phyloP scores from a whole-genome alignment of 1,284 basidiomycete species.

The Marasmius sp. region DNA sequence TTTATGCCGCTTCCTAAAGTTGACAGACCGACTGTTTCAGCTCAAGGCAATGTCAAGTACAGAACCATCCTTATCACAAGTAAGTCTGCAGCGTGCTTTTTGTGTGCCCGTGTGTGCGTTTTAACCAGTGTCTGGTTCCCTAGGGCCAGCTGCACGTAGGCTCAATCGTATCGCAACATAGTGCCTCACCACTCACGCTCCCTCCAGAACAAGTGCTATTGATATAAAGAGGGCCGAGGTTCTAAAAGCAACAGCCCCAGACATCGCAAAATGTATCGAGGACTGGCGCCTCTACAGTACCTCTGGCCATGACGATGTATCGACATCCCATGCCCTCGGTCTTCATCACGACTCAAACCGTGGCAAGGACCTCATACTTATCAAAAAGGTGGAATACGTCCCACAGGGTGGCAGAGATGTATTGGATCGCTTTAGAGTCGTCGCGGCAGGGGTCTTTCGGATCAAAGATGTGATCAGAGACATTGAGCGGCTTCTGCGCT shows the following conservation, averaged over 20 bases:
- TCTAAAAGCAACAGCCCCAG: background rate
- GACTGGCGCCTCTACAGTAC: background rate
- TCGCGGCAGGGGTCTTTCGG: background rate
- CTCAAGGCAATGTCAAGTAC: slow-evolving; percentile 11
- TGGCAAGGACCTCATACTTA: background rate
- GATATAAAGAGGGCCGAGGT: background rate
- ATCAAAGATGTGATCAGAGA: background rate
- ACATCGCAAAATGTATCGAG: background rate
- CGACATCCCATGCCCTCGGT: background rate
- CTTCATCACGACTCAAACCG: background rate
- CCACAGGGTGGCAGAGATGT: background rate
- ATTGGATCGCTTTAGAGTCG: background rate
- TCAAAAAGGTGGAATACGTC: background rate
- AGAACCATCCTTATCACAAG: slow-evolving; percentile 13
- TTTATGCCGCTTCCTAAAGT: background rate
- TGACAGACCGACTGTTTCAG: background rate
- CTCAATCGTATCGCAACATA: background rate
- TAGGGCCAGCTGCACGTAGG: background rate
- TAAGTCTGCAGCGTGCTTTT: background rate
- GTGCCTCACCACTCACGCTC: background rate
- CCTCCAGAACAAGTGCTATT: background rate
- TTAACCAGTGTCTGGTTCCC: background rate
- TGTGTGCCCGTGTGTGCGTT: background rate
- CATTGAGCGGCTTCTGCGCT: background rate
- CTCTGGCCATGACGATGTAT: background rate